Percentiles rank a stretch among this genome's conserved stretches.
These are phyloP conservation scores for Phylloporus arenicola DNA, from an alignment of 768 basidiomycete genomes.

Conservation along the genomic window DNA sequence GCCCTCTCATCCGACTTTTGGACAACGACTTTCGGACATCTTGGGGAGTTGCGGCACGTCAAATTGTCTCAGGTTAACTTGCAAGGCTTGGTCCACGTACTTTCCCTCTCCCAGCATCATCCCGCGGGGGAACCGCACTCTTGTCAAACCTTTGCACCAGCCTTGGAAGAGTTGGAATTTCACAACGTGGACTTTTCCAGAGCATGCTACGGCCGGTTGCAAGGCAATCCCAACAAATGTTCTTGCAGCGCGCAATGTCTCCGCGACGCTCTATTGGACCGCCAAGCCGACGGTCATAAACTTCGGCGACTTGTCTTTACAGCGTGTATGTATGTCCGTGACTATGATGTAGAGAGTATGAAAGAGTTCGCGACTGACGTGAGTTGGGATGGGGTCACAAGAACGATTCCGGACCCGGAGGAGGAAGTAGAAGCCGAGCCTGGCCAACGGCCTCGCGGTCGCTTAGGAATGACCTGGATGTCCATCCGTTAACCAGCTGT, in stretches of 20 bases:
- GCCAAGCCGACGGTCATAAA: slow-evolving; percentile 6
- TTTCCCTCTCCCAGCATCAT: slow-evolving; percentile 1
- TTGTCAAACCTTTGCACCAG: slow-evolving; percentile 11
- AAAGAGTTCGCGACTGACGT: slow-evolving; percentile 8
- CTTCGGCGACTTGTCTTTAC: slow-evolving; percentile 9
- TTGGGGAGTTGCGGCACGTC: slow-evolving; percentile 11
- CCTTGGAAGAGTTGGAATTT: slow-evolving; percentile 14
- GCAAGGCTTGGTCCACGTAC: slow-evolving; percentile 6
- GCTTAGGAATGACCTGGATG: not conserved
- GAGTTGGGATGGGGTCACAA: slow-evolving; percentile 16
- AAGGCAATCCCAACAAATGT: not conserved
- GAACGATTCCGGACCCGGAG: not conserved
- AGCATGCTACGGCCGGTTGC: not conserved
- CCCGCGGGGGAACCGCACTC: not conserved
- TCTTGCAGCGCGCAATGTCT: slow-evolving; percentile 10
- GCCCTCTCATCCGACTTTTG: slow-evolving; percentile 13
- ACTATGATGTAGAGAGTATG: slow-evolving; percentile 1
- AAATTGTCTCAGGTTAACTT: slow-evolving; percentile 4
- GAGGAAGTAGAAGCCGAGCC: not conserved
- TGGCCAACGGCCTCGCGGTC: not conserved
- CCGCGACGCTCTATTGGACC: slow-evolving; percentile 12
- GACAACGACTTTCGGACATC: slow-evolving; percentile 13
- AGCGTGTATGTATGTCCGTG: slow-evolving; percentile 10
- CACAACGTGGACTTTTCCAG: slow-evolving; percentile 5
- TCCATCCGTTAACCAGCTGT: not conserved